Percentiles rank a stretch among this genome's conserved stretches.
phyloP scores from a whole-genome alignment of 345 rosid species.

The Microcos paniculata region DNA sequence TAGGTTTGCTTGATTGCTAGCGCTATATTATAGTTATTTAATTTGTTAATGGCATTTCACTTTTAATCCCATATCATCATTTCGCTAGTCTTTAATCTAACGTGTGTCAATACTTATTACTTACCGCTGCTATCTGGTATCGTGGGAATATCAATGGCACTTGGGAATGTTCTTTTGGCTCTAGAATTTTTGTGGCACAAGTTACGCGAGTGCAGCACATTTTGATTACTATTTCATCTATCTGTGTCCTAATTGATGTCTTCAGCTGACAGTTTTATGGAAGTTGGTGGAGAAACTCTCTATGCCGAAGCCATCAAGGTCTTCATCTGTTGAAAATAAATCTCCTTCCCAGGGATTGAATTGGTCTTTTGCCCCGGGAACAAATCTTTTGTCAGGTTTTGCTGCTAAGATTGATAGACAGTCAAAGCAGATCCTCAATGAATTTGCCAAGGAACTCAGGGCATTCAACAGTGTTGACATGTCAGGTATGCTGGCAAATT shows the following conservation, averaged over 20 bases:
- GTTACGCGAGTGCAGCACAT: background rate
- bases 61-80: background rate
- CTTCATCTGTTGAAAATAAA: slow-evolving; percentile 41
- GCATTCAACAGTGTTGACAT: slow-evolving; percentile 78
- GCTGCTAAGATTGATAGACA: slow-evolving; percentile 69
- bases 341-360: slow-evolving; percentile 56
- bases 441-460: slow-evolving; percentile 78
- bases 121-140: background rate
- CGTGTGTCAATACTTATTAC: background rate
- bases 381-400: slow-evolving; percentile 68
- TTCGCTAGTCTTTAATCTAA: background rate
- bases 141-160: background rate
- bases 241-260: slow-evolving; percentile 51
- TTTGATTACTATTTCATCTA: slow-evolving; percentile 8
- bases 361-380: slow-evolving; percentile 75
- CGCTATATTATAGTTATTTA: background rate
- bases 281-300: slow-evolving; percentile 74
- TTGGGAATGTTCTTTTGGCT: background rate
- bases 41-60: background rate
- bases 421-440: slow-evolving; percentile 78
- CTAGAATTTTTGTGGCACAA: background rate
- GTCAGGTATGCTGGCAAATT: slow-evolving; percentile 61
- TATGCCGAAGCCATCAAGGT: slow-evolving; percentile 32
- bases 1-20: background rate
- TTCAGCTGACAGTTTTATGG: slow-evolving; percentile 98